Evolutionary conservation across 345 rosid genomes (phyloP), one percentile per base, ranked within the genome.

Genomic region (Syzygium jambos): DNA sequence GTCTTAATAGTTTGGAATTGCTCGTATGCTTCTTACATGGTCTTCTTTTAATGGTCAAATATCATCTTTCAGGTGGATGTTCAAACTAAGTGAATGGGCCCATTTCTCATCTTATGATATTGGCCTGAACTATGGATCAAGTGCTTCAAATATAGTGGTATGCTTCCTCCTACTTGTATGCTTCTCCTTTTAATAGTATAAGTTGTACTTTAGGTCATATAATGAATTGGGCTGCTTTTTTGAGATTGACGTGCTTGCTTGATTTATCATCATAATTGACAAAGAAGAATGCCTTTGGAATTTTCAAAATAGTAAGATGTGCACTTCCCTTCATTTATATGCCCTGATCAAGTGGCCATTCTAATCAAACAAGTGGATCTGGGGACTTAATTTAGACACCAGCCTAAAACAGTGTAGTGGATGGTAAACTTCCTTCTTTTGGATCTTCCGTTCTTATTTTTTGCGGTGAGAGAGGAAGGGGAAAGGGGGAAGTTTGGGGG

Each of bases 41-140:
- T 80, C 85, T 34, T 53, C 54, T 21, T 82, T 53, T 41, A 73
- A 38, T 73, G 49, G 82, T 38, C 49, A 73, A 73, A 73, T 38
- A 38, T 73, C 49, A 73, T 73, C 15, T 38, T 38, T 73, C 88
- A 97, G 98, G 93, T 96, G 99, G 99, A 93, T 95, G 90, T 96
- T 97, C 85, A 97, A 96, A 90, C 95, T 97, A 86, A 95, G 98
- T 91, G 99, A 97, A 90, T 97, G 99, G 99, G 95, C 95, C 86
- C 96, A 95, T 86, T 92, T 95, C 91, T 94, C 98, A 61, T 92
- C 97, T 30, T 96, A 97, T 88, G 98, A 95, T 77, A 93, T 95
- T 85, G 99, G 99, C 89, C 93, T 96, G 92, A 94, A 94, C 88
- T 94, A 93, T 86, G 99, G 99, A 84, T 93, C 99, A 85, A 92